Percentiles rank a stretch among this genome's conserved stretches.
Evolutionary conservation across 352 stramenopile genomes (phyloP).

Genomic region (Globisporangium sylvaticum): DNA sequence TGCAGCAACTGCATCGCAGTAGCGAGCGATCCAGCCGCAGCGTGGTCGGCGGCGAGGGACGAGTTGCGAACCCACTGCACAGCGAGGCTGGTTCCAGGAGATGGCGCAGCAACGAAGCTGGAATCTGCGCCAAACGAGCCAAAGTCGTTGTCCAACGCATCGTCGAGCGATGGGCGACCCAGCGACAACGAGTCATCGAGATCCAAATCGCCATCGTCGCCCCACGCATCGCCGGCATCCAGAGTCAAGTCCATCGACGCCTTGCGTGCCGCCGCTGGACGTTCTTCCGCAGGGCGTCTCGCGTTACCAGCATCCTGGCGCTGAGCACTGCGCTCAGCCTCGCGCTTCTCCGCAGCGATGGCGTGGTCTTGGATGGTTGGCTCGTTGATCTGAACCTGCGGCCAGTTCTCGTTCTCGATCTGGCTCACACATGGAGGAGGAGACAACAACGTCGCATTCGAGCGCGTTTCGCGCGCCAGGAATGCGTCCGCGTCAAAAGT

Average conservation of each 20-base stretch:
- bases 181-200: conserved; percentile 74
- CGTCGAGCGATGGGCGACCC: conserved; percentile 40
- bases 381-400: conserved; percentile 94
- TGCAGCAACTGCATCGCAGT: conserved; percentile 98
- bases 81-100: conserved; percentile 83
- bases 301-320: conserved; percentile 36
- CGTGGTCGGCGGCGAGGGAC: conserved; percentile 96
- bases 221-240: conserved; percentile 74
- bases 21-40: conserved; percentile 93
- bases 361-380: conserved; percentile 83
- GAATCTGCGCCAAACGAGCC: conserved; percentile 21
- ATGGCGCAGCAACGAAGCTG: conserved; percentile 90
- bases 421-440: conserved; percentile 92
- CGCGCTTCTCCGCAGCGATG: conserved; percentile 72
- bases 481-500: conserved; percentile 67
- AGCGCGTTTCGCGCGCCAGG: conserved; percentile 55
- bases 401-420: conserved; percentile 96
- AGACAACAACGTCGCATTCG: conserved; percentile 85
- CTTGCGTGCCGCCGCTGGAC: conserved; percentile 38
- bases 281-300: conserved; percentile 37
- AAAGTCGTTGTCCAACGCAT: conserved; percentile 59
- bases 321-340: conserved; percentile 69
- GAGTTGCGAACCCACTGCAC: conserved; percentile 95
- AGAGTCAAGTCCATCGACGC: conserved; percentile 69
- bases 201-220: conserved; percentile 84